Percentiles rank a stretch among this genome's conserved stretches.
Evolutionary conservation across 2,329 filamentous ascomycete genomes (phyloP).

Genomic region (Paecilomyces sp.): DNA sequence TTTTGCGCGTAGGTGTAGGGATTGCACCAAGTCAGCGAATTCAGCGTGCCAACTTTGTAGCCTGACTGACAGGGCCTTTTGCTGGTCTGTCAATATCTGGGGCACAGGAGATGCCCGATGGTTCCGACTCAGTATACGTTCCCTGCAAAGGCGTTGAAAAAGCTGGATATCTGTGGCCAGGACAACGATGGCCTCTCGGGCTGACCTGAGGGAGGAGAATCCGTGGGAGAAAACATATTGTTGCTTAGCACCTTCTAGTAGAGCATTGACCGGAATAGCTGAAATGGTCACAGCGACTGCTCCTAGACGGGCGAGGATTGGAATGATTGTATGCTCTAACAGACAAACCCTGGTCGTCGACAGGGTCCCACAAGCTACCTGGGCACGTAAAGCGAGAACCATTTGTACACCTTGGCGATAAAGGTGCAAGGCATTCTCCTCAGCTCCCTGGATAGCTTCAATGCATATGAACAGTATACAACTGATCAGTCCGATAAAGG

Average conservation of each 20-base stretch:
- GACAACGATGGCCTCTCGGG: slow-evolving; percentile 18
- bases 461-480: slow-evolving; percentile 28
- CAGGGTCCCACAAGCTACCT: slow-evolving; percentile 6
- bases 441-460: slow-evolving; percentile 19
- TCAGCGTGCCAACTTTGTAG: slow-evolving; percentile 16
- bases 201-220: slow-evolving; percentile 16
- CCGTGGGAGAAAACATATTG: neutral
- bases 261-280: slow-evolving; percentile 5
- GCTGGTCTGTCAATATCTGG: slow-evolving; percentile 8
- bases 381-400: slow-evolving; percentile 13
- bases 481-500: slow-evolving; percentile 22
- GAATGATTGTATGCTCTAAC: slow-evolving; percentile 19
- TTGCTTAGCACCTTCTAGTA: slow-evolving; percentile 8
- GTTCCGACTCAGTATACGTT: slow-evolving; percentile 6
- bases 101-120: slow-evolving; percentile 6
- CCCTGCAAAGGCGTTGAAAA: slow-evolving; percentile 14
- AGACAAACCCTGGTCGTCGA: slow-evolving; percentile 8
- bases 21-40: slow-evolving; percentile 12
- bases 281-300: slow-evolving; percentile 9
- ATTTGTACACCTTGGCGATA: slow-evolving; percentile 22
- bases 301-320: slow-evolving; percentile 22
- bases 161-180: slow-evolving; percentile 15
- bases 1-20: neutral
- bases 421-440: slow-evolving; percentile 19
- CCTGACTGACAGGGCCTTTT: slow-evolving; percentile 8